Percentiles rank a stretch among this genome's conserved stretches.
Conservation (phyloP, 2,329 filamentous ascomycete genomes). For the Alternaria atra region DNA sequence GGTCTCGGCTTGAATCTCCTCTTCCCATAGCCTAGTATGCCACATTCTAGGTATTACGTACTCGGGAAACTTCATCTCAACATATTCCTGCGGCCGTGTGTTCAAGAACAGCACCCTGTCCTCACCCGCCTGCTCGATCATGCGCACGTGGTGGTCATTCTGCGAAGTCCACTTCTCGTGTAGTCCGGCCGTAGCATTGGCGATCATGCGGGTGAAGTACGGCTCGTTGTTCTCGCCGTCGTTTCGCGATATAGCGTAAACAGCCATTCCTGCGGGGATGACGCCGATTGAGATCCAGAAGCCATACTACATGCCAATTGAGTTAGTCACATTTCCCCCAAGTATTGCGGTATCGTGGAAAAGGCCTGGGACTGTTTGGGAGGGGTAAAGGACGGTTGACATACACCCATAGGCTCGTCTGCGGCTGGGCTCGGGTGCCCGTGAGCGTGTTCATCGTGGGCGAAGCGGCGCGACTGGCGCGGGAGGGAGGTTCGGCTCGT, state of each 20-base stretch:
- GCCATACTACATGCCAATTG: constrained; percentile 47
- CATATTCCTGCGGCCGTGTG: constrained; percentile 56
- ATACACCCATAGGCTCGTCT: constrained; percentile 62
- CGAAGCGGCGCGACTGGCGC: constrained; percentile 54
- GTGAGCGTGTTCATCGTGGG: constrained; percentile 48
- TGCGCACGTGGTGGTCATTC: constrained; percentile 68
- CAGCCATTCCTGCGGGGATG: constrained; percentile 56
- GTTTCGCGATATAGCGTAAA: constrained; percentile 57
- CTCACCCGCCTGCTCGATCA: constrained; percentile 69
- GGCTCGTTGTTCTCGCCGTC: constrained; percentile 52
- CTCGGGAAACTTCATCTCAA: constrained; percentile 71
- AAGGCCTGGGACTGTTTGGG: not conserved
- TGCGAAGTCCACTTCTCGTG: constrained; percentile 63
- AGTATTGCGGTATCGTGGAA: not conserved
- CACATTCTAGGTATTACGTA: constrained; percentile 55
- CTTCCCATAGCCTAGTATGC: not conserved
- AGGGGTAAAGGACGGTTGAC: constrained; percentile 40
- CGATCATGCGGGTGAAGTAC: constrained; percentile 61
- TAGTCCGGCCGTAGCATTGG: constrained; percentile 62
- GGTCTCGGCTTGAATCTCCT: not conserved
- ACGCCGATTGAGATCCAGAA: constrained; percentile 59
- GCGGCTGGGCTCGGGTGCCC: constrained; percentile 50
- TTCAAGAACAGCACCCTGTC: constrained; percentile 69
- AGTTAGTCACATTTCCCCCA: constrained; percentile 25
- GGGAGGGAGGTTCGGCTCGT: constrained; percentile 45